Conservation (phyloP, 495 filamentous ascomycete species). For the Neurospora sp. region DNA sequence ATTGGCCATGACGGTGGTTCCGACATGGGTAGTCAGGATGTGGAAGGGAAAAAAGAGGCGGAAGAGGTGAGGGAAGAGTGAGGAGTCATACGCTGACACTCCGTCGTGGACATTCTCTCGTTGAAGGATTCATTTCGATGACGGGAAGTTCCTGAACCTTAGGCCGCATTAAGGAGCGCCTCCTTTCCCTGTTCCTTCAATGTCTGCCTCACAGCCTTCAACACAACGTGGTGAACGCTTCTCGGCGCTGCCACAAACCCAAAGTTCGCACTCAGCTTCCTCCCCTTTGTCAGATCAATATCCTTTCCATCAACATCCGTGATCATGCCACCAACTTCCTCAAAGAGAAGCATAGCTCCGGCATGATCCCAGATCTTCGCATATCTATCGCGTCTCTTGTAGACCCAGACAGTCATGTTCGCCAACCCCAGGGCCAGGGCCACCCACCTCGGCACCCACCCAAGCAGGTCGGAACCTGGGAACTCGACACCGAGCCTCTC, state of each 20-base stretch:
- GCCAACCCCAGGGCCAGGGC: slow-evolving; percentile 49
- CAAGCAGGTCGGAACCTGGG: slow-evolving; percentile 48
- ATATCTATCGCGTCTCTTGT: slow-evolving; percentile 36
- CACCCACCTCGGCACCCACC: slow-evolving; percentile 56
- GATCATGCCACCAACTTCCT: slow-evolving; percentile 54
- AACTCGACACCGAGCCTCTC: slow-evolving; percentile 35
- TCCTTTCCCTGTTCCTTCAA: slow-evolving; percentile 24
- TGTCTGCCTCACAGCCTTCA: slow-evolving; percentile 22
- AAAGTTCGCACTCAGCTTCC: slow-evolving; percentile 37
- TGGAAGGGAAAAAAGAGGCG: no score
- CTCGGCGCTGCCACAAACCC: slow-evolving; percentile 39
- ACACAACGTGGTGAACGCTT: slow-evolving; percentile 25
- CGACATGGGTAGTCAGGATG: background rate
- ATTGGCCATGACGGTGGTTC: background rate
- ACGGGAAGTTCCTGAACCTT: background rate
- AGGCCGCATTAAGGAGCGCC: slow-evolving; percentile 11
- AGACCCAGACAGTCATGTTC: slow-evolving; percentile 54
- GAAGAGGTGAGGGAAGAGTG: background rate
- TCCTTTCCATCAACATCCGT: slow-evolving; percentile 51
- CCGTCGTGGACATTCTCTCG: background rate
- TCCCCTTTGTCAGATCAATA: slow-evolving; percentile 35
- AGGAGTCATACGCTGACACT: background rate
- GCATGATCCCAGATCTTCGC: slow-evolving; percentile 69
- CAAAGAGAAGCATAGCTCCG: slow-evolving; percentile 56
- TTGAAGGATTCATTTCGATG: background rate